A percentile compares a stretch with the other conserved stretches of the same genome.
These are phyloP conservation scores for Fusarium sp. DNA, from an alignment of 2,329 filamentous ascomycete genomes.

Conservation along the genomic window DNA sequence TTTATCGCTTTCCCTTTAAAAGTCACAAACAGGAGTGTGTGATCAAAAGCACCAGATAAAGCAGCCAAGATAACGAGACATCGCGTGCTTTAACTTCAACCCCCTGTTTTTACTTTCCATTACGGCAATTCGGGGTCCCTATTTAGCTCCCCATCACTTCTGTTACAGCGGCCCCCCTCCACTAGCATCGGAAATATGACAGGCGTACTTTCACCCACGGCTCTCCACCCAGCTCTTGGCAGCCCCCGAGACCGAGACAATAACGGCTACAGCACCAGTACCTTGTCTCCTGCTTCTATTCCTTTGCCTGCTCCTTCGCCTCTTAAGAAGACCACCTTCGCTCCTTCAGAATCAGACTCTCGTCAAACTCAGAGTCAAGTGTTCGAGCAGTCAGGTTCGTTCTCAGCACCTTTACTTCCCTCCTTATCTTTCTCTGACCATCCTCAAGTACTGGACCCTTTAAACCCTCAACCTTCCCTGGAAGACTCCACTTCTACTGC, in stretches of 20 bases:
- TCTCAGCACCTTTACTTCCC: conserved; percentile 17
- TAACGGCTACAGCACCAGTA: conserved; percentile 25
- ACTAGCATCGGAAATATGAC: conserved; percentile 44
- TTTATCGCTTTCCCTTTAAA: neutral
- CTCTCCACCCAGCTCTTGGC: conserved; percentile 65
- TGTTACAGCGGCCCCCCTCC: conserved; percentile 16
- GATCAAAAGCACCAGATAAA: conserved; percentile 33
- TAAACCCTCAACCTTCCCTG: conserved; percentile 33
- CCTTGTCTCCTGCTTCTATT: conserved; percentile 34
- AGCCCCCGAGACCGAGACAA: conserved; percentile 43
- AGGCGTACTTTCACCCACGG: conserved; percentile 56
- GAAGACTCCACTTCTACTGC: conserved; percentile 31
- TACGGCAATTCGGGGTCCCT: conserved; percentile 2
- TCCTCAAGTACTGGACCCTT: conserved; percentile 21
- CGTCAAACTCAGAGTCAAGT: conserved; percentile 13
- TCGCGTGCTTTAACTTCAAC: conserved; percentile 31
- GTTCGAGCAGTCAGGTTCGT: conserved; percentile 10
- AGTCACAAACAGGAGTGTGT: conserved; percentile 2
- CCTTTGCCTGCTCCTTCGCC: conserved; percentile 19
- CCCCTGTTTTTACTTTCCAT: neutral
- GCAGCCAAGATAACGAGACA: conserved; percentile 26
- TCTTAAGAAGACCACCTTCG: conserved; percentile 37
- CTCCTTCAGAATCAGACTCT: conserved; percentile 8
- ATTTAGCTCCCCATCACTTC: conserved; percentile 26
- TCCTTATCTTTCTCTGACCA: conserved; percentile 24